A percentile compares a stretch with the other conserved stretches of the same genome.
Evolutionary conservation across 306 rosid species (phyloP).

Genomic region (Bauhinia variegata): DNA sequence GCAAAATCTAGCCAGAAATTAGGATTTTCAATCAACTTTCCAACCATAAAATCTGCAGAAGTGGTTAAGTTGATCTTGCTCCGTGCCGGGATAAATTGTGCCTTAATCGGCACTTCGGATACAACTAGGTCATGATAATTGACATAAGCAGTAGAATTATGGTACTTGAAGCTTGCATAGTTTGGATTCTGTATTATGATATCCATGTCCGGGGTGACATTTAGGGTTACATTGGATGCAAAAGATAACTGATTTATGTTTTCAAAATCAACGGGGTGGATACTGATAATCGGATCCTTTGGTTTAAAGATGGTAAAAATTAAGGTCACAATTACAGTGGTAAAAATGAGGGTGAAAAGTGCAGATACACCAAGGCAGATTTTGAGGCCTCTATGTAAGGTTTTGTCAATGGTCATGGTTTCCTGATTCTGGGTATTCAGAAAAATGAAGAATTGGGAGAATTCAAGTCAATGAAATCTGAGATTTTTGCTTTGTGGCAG

Average conservation of each 20-base stretch:
- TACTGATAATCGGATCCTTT: constrained; percentile 42
- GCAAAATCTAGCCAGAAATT: constrained; percentile 7
- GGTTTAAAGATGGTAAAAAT: constrained; percentile 48
- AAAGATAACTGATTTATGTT: neutral
- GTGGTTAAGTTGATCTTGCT: constrained; percentile 22
- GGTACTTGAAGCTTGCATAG: constrained; percentile 38
- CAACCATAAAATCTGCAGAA: constrained; percentile 20
- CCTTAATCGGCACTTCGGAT: constrained; percentile 30
- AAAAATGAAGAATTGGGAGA: no score
- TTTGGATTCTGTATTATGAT: constrained; percentile 49
- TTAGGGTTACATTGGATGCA: neutral
- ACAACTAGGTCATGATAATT: constrained; percentile 23
- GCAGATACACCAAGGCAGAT: constrained; percentile 29
- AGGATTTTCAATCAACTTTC: neutral
- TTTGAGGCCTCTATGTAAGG: constrained; percentile 36
- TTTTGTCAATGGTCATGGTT: no score
- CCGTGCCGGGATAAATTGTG: constrained; percentile 19
- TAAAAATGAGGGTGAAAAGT: constrained; percentile 33
- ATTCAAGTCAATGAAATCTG: neutral
- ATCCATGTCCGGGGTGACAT: constrained; percentile 11
- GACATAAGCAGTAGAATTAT: constrained; percentile 30
- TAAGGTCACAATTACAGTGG: constrained; percentile 31
- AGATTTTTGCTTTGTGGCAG: no score
- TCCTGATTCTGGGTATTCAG: no score
- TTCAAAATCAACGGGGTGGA: constrained; percentile 37